Evolutionary conservation across 176 grass and related monocot species (phyloP).

Genomic region (Carex pumila): DNA sequence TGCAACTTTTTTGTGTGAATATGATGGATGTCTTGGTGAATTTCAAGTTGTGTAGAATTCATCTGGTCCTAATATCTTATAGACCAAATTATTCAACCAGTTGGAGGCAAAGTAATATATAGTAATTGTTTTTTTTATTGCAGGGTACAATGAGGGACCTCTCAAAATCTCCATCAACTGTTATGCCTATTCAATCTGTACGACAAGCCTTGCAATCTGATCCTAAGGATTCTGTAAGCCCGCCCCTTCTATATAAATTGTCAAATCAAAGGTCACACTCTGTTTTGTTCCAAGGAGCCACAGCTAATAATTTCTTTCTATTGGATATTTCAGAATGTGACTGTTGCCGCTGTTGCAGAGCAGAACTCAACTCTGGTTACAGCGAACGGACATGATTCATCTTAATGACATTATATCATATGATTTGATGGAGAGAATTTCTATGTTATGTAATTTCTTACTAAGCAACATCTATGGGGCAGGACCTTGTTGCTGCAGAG

Average conservation of each 20-base stretch:
- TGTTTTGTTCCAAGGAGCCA: slow-evolving; percentile 23
- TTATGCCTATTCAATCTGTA: slow-evolving; percentile 31
- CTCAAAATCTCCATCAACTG: slow-evolving; percentile 42
- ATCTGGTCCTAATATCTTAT: not conserved
- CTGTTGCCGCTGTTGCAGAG: slow-evolving; percentile 10
- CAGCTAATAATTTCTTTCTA: not conserved
- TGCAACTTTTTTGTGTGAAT: not conserved
- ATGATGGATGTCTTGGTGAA: not conserved
- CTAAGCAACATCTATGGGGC: not conserved
- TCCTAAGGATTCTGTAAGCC: slow-evolving; percentile 64
- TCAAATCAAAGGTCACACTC: not conserved
- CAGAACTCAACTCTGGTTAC: not conserved
- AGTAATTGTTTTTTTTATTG: slow-evolving; percentile 2
- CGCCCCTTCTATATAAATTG: slow-evolving; percentile 18
- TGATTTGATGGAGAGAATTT: not conserved
- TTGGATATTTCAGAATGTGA: slow-evolving; percentile 19
- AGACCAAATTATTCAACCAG: not conserved
- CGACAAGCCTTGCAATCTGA: slow-evolving; percentile 26
- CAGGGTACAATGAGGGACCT: slow-evolving; percentile 87
- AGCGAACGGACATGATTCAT: slow-evolving; percentile 2
- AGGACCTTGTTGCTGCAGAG: not conserved
- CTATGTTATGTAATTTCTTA: not conserved
- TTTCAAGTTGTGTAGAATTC: not conserved
- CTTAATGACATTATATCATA: not conserved
- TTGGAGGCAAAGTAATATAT: not conserved